Conservation (phyloP, 2,329 filamentous ascomycete genomes). For the Fusarium miscanthi region DNA sequence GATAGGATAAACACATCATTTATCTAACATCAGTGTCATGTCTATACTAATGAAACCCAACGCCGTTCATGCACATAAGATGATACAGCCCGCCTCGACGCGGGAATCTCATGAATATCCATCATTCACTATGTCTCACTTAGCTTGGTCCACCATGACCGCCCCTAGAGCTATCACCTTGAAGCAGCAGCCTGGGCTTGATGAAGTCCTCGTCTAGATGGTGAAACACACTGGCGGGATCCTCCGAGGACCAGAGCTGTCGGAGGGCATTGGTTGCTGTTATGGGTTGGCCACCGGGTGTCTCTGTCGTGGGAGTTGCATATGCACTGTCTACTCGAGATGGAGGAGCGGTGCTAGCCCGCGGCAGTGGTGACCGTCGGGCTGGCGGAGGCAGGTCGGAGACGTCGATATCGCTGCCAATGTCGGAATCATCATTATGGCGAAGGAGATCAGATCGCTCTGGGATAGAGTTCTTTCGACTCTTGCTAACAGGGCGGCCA, state of each 20-base stretch:
- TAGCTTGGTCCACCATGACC: conserved; percentile 43
- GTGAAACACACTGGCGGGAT: conserved; percentile 89
- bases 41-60: conserved; percentile 39
- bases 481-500: conserved; percentile 60
- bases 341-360: conserved; percentile 41
- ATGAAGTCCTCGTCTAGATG: conserved; percentile 97
- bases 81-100: conserved; percentile 21
- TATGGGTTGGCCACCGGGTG: conserved; percentile 56
- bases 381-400: conserved; percentile 74
- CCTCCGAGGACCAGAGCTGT: conserved; percentile 84
- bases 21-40: conserved; percentile 31
- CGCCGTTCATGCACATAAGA: conserved; percentile 44
- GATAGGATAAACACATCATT: conserved; percentile 13
- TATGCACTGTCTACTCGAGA: conserved; percentile 46
- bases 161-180: conserved; percentile 64
- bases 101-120: conserved; percentile 10
- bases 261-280: conserved; percentile 81
- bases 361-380: conserved; percentile 54
- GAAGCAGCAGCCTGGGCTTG: conserved; percentile 88
- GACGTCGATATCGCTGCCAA: conserved; percentile 72
- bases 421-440: conserved; percentile 64
- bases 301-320: conserved; percentile 46
- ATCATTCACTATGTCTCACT: conserved; percentile 8
- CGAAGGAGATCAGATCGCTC: conserved; percentile 69
- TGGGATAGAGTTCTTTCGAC: conserved; percentile 62